Evolutionary conservation across 257 asterid genomes (phyloP).

Genomic region (Plantago major): DNA sequence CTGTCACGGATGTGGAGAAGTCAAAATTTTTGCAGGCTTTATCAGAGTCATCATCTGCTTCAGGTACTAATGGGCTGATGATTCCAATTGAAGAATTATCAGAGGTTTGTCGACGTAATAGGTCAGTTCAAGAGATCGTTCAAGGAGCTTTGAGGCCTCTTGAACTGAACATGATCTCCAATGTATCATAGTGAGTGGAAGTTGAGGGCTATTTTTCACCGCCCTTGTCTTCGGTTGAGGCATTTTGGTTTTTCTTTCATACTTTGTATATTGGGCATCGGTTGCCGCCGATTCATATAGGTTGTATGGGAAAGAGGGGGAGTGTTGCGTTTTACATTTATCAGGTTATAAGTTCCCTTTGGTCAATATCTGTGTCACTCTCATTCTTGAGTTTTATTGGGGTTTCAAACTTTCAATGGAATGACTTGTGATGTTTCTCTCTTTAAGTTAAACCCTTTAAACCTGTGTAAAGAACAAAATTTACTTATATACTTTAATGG

Average conservation of each 20-base stretch:
- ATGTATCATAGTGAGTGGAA: conserved; percentile 56
- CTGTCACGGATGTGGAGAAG: conserved; percentile 71
- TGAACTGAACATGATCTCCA: conserved; percentile 53
- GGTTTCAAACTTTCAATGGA: conserved; percentile 3
- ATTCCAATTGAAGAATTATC: conserved; percentile 85
- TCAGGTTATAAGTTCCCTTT: conserved; percentile 14
- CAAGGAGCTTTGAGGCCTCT: conserved; percentile 95
- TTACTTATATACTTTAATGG: too few species aligned
- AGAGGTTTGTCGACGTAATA: conserved; percentile 87
- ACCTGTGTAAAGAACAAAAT: conserved; percentile 21
- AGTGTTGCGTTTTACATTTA: conserved; percentile 29
- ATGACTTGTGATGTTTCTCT: not conserved
- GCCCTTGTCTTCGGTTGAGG: conserved; percentile 50
- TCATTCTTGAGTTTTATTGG: conserved; percentile 14
- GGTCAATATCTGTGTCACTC: conserved; percentile 23
- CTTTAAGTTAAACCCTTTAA: conserved; percentile 1
- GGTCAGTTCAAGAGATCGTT: conserved; percentile 94
- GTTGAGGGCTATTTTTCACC: conserved; percentile 53
- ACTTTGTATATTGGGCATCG: conserved; percentile 31
- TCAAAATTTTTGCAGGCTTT: conserved; percentile 76
- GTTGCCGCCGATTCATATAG: conserved; percentile 33
- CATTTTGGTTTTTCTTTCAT: conserved; percentile 24
- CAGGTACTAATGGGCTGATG: conserved; percentile 49
- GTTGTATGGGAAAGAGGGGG: conserved; percentile 33
- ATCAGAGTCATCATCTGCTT: conserved; percentile 63